Conservation (phyloP, 129 eudicot species). For the Silybum marianum region DNA sequence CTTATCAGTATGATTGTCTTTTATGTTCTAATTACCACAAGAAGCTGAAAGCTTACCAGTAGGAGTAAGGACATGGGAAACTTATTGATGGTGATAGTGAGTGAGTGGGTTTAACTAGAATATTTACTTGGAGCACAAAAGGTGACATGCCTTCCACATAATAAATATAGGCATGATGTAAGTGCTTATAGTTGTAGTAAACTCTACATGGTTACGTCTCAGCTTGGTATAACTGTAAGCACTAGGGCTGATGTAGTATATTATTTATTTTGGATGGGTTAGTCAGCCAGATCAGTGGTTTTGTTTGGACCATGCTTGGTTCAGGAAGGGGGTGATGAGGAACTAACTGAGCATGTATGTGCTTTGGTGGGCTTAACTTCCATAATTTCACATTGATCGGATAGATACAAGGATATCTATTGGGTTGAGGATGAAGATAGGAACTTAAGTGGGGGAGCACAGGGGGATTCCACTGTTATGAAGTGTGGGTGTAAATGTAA, state of each 20-base stretch:
- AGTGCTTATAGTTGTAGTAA: background rate
- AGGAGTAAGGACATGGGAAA: background rate
- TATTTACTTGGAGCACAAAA: background rate
- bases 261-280: background rate
- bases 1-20: background rate
- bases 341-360: background rate
- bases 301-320: background rate
- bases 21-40: background rate
- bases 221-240: background rate
- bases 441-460: background rate
- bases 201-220: background rate
- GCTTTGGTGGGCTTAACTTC: background rate
- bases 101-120: background rate
- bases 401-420: background rate
- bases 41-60: constrained; percentile 1
- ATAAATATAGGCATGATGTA: background rate
- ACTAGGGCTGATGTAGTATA: background rate
- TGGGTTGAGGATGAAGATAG: background rate
- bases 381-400: background rate
- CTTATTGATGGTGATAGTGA: constrained; percentile 7
- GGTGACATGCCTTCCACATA: background rate
- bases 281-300: background rate
- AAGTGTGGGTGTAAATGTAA: background rate
- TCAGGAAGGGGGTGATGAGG: background rate
- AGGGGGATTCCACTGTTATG: background rate